A percentile compares a stretch with the other conserved stretches of the same genome.
These are phyloP conservation scores for Phlebopus sp. DNA, from an alignment of 1,284 basidiomycete species.

Conservation along the genomic window DNA sequence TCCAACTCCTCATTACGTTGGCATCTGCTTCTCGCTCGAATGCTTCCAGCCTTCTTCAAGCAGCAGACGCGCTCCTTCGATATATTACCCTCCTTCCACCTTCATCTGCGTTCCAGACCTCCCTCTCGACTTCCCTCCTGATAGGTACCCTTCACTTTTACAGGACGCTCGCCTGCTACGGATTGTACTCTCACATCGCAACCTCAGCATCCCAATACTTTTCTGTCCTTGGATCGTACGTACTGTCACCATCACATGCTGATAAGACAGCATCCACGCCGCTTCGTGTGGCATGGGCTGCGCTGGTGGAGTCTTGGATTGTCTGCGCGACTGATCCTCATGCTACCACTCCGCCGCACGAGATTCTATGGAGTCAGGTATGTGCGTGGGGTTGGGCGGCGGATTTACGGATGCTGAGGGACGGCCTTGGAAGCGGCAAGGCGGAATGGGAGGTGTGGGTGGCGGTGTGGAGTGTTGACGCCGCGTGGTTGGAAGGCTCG, in stretches of 20 bases:
- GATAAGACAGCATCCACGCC: slow-evolving; percentile 10
- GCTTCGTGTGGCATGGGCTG: slow-evolving; percentile 48
- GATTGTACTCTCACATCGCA: slow-evolving; percentile 67
- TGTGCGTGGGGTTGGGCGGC: slow-evolving; percentile 71
- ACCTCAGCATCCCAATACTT: slow-evolving; percentile 61
- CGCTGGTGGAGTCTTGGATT: slow-evolving; percentile 70
- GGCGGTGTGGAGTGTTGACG: slow-evolving; percentile 53
- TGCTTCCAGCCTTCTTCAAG: slow-evolving; percentile 56
- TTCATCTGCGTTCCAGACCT: slow-evolving; percentile 43
- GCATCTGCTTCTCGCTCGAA: slow-evolving; percentile 64
- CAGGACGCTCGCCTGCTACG: slow-evolving; percentile 69
- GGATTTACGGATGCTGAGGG: slow-evolving; percentile 43
- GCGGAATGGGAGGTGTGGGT: slow-evolving; percentile 35
- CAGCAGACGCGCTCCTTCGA: slow-evolving; percentile 68
- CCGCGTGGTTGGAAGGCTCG: slow-evolving; percentile 75
- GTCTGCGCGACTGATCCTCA: slow-evolving; percentile 88
- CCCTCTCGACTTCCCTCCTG: slow-evolving; percentile 51
- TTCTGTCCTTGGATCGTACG: slow-evolving; percentile 41
- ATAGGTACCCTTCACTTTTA: slow-evolving; percentile 66
- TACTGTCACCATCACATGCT: slow-evolving; percentile 31
- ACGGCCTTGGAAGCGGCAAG: slow-evolving; percentile 17
- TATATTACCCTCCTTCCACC: slow-evolving; percentile 67
- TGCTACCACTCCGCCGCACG: slow-evolving; percentile 80
- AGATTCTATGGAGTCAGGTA: slow-evolving; percentile 88
- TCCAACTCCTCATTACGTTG: slow-evolving; percentile 61